These are phyloP conservation scores for Trypanosomatidae sp. DNA, from an alignment of 208 protist genomes.

Conservation along the genomic window DNA sequence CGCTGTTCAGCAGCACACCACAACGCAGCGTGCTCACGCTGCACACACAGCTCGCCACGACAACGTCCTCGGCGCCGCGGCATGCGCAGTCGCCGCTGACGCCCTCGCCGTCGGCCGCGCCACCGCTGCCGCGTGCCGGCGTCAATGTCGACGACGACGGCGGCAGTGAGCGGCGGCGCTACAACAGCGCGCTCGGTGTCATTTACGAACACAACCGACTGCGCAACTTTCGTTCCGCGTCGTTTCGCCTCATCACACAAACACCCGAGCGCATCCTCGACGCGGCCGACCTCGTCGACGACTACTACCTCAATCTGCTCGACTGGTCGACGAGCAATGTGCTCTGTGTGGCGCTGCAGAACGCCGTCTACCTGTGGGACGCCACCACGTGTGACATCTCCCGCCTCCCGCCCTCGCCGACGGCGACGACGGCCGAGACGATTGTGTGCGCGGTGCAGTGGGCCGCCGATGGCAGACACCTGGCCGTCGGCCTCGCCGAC, in stretches of 20 bases:
- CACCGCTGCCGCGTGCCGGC: conserved; percentile 3
- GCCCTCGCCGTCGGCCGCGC: not conserved
- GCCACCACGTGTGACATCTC: conserved; percentile 86
- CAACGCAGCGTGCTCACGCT: conserved; percentile 55
- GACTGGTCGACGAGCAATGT: conserved; percentile 91
- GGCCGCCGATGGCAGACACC: conserved; percentile 74
- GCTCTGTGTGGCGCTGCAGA: conserved; percentile 94
- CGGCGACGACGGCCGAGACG: not conserved
- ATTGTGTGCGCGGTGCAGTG: conserved; percentile 90
- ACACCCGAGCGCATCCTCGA: conserved; percentile 95
- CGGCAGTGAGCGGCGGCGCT: conserved; percentile 30
- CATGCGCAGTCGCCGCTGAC: not conserved
- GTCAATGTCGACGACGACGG: too few relatives aligned
- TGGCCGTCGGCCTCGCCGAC: conserved; percentile 82
- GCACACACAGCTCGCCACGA: not conserved
- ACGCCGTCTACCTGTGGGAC: conserved; percentile 97
- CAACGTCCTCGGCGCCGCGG: not conserved
- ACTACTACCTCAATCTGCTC: conserved; percentile 99
- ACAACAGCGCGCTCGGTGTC: conserved; percentile 53
- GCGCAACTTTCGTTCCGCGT: conserved; percentile 62
- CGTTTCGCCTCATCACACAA: conserved; percentile 86
- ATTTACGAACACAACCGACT: conserved; percentile 73
- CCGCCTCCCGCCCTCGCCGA: conserved; percentile 55
- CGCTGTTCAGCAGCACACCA: conserved; percentile 42
- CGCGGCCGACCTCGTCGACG: conserved; percentile 96